Conservation (phyloP, 139 green algal genomes). For the Coelastrella sp. region DNA sequence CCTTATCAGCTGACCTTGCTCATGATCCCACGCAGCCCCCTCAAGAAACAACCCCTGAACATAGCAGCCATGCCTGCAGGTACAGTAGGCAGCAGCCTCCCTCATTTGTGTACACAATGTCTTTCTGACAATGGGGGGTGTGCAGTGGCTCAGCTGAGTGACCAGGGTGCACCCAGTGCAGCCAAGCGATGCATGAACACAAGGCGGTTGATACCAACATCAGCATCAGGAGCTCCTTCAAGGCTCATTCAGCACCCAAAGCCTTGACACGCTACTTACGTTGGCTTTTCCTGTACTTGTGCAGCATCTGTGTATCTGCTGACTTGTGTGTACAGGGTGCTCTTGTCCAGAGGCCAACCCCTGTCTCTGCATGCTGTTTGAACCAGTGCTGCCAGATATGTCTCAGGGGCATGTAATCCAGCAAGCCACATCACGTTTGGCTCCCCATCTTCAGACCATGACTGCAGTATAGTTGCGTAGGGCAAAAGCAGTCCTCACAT, state of each 20-base stretch:
- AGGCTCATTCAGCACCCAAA: neutral
- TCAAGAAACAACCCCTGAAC: conserved; percentile 87
- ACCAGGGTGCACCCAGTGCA: neutral
- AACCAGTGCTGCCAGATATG: conserved; percentile 89
- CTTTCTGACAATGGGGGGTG: neutral
- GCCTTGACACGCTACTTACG: neutral
- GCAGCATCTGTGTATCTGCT: conserved; percentile 62
- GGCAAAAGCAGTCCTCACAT: neutral
- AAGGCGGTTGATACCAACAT: neutral
- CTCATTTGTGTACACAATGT: neutral
- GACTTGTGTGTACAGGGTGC: conserved; percentile 87
- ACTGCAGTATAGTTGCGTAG: neutral
- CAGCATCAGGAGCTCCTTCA: neutral
- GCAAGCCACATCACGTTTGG: conserved; percentile 88
- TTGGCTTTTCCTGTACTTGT: conserved; percentile 57
- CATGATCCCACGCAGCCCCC: conserved; percentile 83
- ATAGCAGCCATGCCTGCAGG: conserved; percentile 77
- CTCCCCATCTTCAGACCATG: conserved; percentile 84
- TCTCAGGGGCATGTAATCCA: conserved; percentile 89
- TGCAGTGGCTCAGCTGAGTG: neutral
- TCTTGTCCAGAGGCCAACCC: conserved; percentile 87
- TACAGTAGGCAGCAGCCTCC: neutral
- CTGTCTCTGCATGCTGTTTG: conserved; percentile 86
- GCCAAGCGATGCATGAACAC: neutral
- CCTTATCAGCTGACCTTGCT: conserved; percentile 60